Percentiles rank a stretch among this genome's conserved stretches.
Evolutionary conservation across 768 basidiomycete species (phyloP).

Genomic region (Lactarius sanguifluus): DNA sequence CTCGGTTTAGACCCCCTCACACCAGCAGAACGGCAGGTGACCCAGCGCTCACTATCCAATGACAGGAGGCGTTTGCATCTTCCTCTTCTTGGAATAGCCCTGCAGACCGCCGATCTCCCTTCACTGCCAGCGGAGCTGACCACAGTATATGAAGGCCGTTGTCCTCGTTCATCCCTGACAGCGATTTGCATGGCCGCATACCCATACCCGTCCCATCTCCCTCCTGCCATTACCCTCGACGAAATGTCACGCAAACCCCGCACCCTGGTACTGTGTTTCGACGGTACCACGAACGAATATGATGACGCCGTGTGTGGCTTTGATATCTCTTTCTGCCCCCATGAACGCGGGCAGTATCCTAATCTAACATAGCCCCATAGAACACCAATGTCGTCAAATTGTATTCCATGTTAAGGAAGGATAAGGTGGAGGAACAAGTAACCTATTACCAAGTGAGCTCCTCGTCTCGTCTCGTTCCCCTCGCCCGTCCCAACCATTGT

Average conservation of each 20-base stretch:
- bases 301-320: background rate
- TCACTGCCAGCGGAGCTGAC: background rate
- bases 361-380: conserved; percentile 27
- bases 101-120: background rate
- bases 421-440: conserved; percentile 38
- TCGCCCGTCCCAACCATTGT: background rate
- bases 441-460: conserved; percentile 66
- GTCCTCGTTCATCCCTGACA: background rate
- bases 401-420: conserved; percentile 41
- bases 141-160: background rate
- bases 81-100: background rate
- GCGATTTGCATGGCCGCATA: background rate
- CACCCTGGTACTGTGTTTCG: conserved; percentile 28
- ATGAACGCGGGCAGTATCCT: background rate
- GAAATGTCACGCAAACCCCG: conserved; percentile 30
- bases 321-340: background rate
- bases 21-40: background rate
- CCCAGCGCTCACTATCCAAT: background rate
- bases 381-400: conserved; percentile 45
- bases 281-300: conserved; percentile 27
- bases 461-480: background rate
- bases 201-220: background rate
- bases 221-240: background rate
- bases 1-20: background rate
- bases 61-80: background rate